phyloP scores from a whole-genome alignment of 805 yeast genomes.

The Cyberlindnera sargentensis region DNA sequence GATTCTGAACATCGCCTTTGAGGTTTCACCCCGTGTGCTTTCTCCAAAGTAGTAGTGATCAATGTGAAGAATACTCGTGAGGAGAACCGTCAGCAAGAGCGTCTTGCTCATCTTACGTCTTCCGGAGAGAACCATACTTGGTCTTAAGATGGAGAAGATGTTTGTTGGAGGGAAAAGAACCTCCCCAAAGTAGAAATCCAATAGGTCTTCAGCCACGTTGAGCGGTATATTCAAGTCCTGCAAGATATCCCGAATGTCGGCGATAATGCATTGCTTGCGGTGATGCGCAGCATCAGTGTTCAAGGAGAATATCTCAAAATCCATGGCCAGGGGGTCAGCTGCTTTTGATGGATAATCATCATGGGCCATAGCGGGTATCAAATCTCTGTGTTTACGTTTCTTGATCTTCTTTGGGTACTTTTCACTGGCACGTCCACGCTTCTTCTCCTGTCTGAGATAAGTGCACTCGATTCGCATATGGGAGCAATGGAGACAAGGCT shows the following conservation, averaged over 20 bases:
- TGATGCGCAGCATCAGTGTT: too few species aligned
- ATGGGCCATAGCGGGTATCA: neutral
- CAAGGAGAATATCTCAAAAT: too few species aligned
- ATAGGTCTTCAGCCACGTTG: slow-evolving; percentile 19
- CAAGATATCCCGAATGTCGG: slow-evolving; percentile 4
- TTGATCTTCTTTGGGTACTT: slow-evolving; percentile 32
- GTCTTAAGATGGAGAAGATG: slow-evolving; percentile 18
- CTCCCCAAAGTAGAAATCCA: slow-evolving; percentile 16
- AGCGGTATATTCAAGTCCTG: slow-evolving; percentile 12
- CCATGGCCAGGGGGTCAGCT: too few species aligned
- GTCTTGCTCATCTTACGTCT: slow-evolving; percentile 14
- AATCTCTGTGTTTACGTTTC: slow-evolving; percentile 14
- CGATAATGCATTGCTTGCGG: too few species aligned
- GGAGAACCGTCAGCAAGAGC: slow-evolving; percentile 12
- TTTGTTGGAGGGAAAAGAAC: slow-evolving; percentile 14
- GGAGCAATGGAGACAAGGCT: slow-evolving; percentile 38
- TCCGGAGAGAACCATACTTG: slow-evolving; percentile 12
- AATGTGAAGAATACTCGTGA: slow-evolving; percentile 16
- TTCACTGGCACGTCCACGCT: slow-evolving; percentile 40
- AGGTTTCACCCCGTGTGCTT: slow-evolving; percentile 15
- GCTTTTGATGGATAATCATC: neutral
- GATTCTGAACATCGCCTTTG: slow-evolving; percentile 12
- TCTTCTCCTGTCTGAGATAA: slow-evolving; percentile 28
- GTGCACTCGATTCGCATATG: slow-evolving; percentile 30
- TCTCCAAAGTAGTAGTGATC: slow-evolving; percentile 20